Evolutionary conservation across 116 monocot genomes (phyloP), one percentile per base, ranked within the genome.

Genomic region (Posidonia oceanica): DNA sequence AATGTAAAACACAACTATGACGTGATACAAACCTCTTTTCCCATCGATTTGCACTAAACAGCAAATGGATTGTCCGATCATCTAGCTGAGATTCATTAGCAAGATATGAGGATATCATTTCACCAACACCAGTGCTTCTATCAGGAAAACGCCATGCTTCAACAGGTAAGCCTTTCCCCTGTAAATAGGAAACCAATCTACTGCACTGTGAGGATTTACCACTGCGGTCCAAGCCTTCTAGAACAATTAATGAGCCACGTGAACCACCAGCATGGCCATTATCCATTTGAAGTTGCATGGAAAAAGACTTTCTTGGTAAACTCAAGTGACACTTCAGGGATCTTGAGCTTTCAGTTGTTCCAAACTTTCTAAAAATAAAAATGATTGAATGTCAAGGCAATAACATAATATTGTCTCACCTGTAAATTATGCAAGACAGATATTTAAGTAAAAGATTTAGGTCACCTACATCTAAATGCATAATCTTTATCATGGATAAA

Each of bases 11-110:
- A 29, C 29, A 29, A 29, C 29, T 0, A 29, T 29, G 29, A 29
- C 7, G 13, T 10, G 59, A 74, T 62, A 61, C 54, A 60, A 52
- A 89, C 97, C 97, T 97, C 80, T 92, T 97, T 63, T 97, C 97
- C 97, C 97, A 97, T 53, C 97, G 87, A 72, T 97, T 97, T 3
- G 97, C 97, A 72, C 89, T 85, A 59, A 97, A 97, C 52, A 97
- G 87, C 59, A 97, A 79, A 81, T 97, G 97, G 23, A 97, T 74
- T 53, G 91, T 61, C 71, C 68, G 70, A 76, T 97, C 97, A 78
- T 97, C 97, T 48, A 97, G 69, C 36, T 92, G 70, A 44, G 87
- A 76, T 37, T 82, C 73, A n/a, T 92, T 89, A 11, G 80, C 71
- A 37, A 97, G 87, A 82, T 97, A 97, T 3, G 97, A 80, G 41